These are phyloP conservation scores for Rubia occidens DNA, from an alignment of 305 asterid genomes.

Conservation along the genomic window DNA sequence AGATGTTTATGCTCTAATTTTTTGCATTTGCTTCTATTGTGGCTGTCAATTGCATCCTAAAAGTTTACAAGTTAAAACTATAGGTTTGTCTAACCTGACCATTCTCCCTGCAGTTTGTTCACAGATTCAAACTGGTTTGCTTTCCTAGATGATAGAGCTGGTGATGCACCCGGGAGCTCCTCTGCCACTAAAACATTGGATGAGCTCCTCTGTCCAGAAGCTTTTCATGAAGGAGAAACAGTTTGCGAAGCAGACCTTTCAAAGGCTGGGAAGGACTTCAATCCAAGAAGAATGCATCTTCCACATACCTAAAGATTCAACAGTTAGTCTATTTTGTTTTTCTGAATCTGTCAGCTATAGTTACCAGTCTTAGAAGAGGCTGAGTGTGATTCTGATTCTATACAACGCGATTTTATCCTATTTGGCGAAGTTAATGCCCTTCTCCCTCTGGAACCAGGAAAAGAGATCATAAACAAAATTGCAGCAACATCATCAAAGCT, in stretches of 20 bases:
- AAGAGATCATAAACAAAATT: slow-evolving; percentile 16
- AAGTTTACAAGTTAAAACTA: too few species aligned
- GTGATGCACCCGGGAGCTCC: too few species aligned
- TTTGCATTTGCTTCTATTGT: too few species aligned
- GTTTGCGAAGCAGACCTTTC: slow-evolving; percentile 33
- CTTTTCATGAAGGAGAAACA: slow-evolving; percentile 38
- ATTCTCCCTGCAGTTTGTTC: too few species aligned
- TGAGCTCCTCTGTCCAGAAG: slow-evolving; percentile 21
- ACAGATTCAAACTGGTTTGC: too few species aligned
- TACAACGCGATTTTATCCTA: slow-evolving; percentile 28
- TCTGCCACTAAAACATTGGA: too few species aligned
- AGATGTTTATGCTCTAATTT: too few species aligned
- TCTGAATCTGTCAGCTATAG: slow-evolving; percentile 32
- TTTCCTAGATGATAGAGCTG: too few species aligned
- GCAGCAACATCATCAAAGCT: slow-evolving; percentile 16
- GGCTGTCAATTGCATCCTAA: too few species aligned
- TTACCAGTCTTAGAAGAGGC: slow-evolving; percentile 25
- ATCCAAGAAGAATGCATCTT: slow-evolving; percentile 30
- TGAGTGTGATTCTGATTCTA: slow-evolving; percentile 30
- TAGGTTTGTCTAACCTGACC: too few species aligned
- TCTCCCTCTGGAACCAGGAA: slow-evolving; percentile 27
- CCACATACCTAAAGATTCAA: slow-evolving; percentile 33
- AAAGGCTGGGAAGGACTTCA: slow-evolving; percentile 13
- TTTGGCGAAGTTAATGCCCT: slow-evolving; percentile 18
- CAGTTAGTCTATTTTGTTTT: slow-evolving; percentile 30